Evolutionary conservation across 108 stramenopile genomes (phyloP).

Genomic region (Schizochytrium sp.): DNA sequence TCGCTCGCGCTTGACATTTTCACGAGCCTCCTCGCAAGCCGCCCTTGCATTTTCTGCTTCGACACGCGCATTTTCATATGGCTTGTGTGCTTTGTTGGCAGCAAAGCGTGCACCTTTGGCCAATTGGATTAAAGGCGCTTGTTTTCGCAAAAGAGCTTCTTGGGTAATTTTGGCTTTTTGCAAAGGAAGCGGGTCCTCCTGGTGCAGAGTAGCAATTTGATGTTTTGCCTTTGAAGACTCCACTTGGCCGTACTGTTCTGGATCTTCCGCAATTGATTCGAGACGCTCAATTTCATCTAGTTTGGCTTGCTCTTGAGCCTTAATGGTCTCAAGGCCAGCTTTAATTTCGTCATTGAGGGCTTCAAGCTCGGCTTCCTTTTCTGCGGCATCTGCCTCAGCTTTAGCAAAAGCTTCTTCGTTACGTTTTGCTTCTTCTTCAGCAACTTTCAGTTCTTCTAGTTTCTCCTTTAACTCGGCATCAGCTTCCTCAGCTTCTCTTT

Average conservation of each 20-base stretch:
- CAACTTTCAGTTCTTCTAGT: neutral
- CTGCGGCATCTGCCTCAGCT: neutral
- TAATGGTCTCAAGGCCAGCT: neutral
- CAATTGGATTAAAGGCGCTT: slow-evolving; percentile 29
- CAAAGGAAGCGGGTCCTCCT: slow-evolving; percentile 49
- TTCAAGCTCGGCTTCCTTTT: slow-evolving; percentile 28
- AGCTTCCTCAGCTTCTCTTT: slow-evolving; percentile 47
- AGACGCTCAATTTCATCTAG: slow-evolving; percentile 47
- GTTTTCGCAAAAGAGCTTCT: slow-evolving; percentile 20
- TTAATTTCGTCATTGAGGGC: slow-evolving; percentile 10
- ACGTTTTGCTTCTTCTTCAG: slow-evolving; percentile 28
- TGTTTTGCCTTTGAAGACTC: slow-evolving; percentile 42
- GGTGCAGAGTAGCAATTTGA: slow-evolving; percentile 6
- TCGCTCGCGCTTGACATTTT: slow-evolving; percentile 46
- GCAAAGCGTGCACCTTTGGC: slow-evolving; percentile 39
- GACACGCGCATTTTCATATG: neutral
- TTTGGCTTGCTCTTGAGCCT: slow-evolving; percentile 41
- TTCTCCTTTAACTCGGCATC: slow-evolving; percentile 24
- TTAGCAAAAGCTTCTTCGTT: slow-evolving; percentile 11
- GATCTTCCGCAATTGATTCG: slow-evolving; percentile 21
- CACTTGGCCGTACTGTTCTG: slow-evolving; percentile 28
- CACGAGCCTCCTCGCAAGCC: neutral
- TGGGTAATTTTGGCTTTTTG: slow-evolving; percentile 34
- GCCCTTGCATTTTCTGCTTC: neutral
- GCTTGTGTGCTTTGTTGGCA: slow-evolving; percentile 40